Evolutionary conservation across 192 early-diverging fungal genomes (phyloP).

Genomic region (Linnemannia hyalina): DNA sequence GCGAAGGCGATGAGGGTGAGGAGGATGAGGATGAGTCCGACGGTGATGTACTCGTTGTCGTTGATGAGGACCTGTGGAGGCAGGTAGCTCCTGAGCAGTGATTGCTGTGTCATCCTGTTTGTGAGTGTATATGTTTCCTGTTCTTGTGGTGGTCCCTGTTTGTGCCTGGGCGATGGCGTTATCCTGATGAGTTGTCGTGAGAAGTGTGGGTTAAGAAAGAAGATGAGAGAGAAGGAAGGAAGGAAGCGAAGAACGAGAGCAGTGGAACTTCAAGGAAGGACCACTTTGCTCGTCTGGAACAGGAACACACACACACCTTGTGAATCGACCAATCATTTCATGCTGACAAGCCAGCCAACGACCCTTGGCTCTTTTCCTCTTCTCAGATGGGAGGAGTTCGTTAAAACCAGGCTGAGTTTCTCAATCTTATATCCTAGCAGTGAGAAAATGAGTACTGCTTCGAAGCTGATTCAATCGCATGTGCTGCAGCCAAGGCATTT

Average conservation of each 20-base stretch:
- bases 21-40: constrained; percentile 20
- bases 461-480: neutral
- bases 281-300: neutral
- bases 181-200: neutral
- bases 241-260: no score
- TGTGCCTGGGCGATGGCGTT: neutral
- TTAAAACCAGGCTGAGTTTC: neutral
- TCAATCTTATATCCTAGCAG: neutral
- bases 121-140: neutral
- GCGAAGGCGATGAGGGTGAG: constrained; percentile 18
- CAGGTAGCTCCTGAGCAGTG: constrained; percentile 21
- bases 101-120: constrained; percentile 16
- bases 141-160: neutral
- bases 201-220: neutral
- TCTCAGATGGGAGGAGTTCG: neutral
- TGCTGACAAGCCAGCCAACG: neutral
- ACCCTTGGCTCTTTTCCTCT: neutral
- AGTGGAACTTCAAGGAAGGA: neutral
- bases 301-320: neutral
- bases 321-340: neutral
- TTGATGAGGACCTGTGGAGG: constrained; percentile 42
- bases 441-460: neutral
- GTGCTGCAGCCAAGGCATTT: neutral
- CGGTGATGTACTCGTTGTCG: constrained; percentile 35
- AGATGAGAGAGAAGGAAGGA: neutral